Percentiles rank a stretch among this genome's conserved stretches.
phyloP scores from a whole-genome alignment of 2,329 filamentous ascomycete genomes.

The Talaromyces rugulosus region DNA sequence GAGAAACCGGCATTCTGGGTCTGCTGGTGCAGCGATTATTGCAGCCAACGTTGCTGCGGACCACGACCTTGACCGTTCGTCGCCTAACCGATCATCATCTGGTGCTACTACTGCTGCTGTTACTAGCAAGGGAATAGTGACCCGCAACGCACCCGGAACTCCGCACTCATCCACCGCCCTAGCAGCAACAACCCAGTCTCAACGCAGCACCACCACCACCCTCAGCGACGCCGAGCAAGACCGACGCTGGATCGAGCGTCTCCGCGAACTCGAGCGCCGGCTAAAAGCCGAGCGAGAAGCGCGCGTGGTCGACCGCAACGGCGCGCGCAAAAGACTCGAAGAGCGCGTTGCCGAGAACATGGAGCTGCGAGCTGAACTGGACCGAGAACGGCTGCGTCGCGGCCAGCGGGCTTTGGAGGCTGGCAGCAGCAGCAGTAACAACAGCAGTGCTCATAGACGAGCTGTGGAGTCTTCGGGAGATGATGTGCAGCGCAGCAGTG shows the following conservation, averaged over 20 bases:
- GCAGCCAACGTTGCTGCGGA: slow-evolving; percentile 1
- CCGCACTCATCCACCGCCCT: slow-evolving; percentile 28
- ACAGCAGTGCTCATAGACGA: neutral
- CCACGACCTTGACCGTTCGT: slow-evolving; percentile 2
- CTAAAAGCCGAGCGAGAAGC: slow-evolving; percentile 88
- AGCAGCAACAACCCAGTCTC: slow-evolving; percentile 19
- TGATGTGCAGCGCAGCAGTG: slow-evolving; percentile 13
- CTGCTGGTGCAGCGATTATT: slow-evolving; percentile 5
- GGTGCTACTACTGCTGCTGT: slow-evolving; percentile 8
- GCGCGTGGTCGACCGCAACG: slow-evolving; percentile 75
- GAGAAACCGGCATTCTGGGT: slow-evolving; percentile 44
- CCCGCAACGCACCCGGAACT: slow-evolving; percentile 25
- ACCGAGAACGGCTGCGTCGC: slow-evolving; percentile 48
- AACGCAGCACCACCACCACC: slow-evolving; percentile 15
- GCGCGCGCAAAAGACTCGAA: slow-evolving; percentile 74
- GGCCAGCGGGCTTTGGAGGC: slow-evolving; percentile 1
- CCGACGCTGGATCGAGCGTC: slow-evolving; percentile 71
- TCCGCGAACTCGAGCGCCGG: slow-evolving; percentile 82
- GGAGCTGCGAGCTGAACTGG: slow-evolving; percentile 62
- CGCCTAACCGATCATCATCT: slow-evolving; percentile 4
- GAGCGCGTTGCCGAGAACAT: slow-evolving; percentile 72
- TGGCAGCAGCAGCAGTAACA: neutral
- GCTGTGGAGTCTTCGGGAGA: slow-evolving; percentile 8
- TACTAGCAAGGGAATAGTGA: slow-evolving; percentile 17
- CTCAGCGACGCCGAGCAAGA: slow-evolving; percentile 52